Base-by-base conservation (phyloP, 2,329 filamentous ascomycete genomes). In the Colletotrichum sansevieriae region DNA sequence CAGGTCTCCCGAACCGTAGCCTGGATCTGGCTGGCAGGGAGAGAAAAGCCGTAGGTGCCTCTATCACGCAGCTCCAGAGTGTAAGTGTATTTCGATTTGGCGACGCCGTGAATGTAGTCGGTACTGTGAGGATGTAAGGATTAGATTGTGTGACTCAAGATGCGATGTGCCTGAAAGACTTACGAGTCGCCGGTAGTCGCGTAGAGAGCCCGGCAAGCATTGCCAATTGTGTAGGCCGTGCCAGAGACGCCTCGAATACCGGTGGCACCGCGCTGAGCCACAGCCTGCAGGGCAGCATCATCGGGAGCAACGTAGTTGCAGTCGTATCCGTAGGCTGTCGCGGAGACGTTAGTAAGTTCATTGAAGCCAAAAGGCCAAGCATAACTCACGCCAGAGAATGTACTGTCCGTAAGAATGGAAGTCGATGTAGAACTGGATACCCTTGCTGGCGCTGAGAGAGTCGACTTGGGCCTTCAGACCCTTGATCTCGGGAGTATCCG, bases 351-450 rank as follows among this genome's bases (percentile, higher is more conserved):
- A 61, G 58, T 13, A 7, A 10, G 0, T 1, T 2, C 4, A 0
- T 2, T 18, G 8, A 0, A 43, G 8, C 5, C 1, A 13, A 47
- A 10, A 29, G 4, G 15, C 3, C 13, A 1, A 39, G 3, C 2
- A 3, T 3, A 15, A 41, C 65, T 51, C 43, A 72, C 70, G 71
- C 70, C 66, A 71, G 4, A 72, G 68, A 13, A 72, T 72, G 51
- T 71, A 72, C 64, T 91, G 88, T 11, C 83, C 85, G 78, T 90
- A 92, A 0, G 87, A 84, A 78, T 92, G 90, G 75, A 86, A 88
- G 77, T 92, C 90, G 71, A 91, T 86, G 77, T 86, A 92, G 2
- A 90, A 80, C 73, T 87, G 85, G 46, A 91, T 79, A 1, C 87
- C 86, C 69, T 85, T 81, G 3, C 72, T 63, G 9, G 63, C 74